phyloP scores from a whole-genome alignment of 1,284 basidiomycete genomes.

The Schizopora paradoxa region DNA sequence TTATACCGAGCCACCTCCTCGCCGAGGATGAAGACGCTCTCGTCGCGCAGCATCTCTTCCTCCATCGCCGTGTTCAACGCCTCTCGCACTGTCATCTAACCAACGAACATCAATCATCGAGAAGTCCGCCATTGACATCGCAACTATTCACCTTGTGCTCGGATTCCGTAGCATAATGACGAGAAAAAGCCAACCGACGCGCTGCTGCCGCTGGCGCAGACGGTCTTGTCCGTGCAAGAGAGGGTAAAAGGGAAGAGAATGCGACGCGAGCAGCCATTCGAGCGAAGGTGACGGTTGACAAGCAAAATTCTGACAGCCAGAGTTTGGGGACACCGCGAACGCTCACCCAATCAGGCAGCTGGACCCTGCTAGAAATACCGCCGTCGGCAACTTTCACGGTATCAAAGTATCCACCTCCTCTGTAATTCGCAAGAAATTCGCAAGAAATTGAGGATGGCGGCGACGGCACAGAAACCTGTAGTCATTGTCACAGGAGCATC shows the following conservation, averaged over 20 bases:
- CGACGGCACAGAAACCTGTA: conserved; percentile 32
- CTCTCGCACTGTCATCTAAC: conserved; percentile 97
- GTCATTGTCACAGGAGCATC: conserved; percentile 75
- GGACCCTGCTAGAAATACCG: background rate
- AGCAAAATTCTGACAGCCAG: conserved; percentile 18
- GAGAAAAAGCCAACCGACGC: conserved; percentile 40
- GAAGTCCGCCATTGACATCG: conserved; percentile 24
- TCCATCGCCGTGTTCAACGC: conserved; percentile 98
- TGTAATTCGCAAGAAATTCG: background rate
- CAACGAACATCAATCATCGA: conserved; percentile 3
- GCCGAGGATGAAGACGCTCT: conserved; percentile 92
- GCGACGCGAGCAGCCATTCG: conserved; percentile 61
- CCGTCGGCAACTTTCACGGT: conserved; percentile 4
- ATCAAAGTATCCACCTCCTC: too few relatives aligned
- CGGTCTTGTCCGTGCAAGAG: conserved; percentile 41
- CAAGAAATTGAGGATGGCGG: background rate
- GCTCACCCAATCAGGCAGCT: conserved; percentile 17
- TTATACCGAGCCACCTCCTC: conserved; percentile 99
- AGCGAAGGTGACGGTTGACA: conserved; percentile 26
- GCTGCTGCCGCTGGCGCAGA: conserved; percentile 31
- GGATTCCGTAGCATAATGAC: conserved; percentile 59
- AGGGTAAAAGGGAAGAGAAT: conserved; percentile 59
- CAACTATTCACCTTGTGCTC: conserved; percentile 47
- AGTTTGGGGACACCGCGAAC: conserved; percentile 19
- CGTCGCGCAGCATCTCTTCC: conserved; percentile 98